These are phyloP conservation scores for Darksidea phi DNA, from an alignment of 495 filamentous ascomycete species.

Conservation along the genomic window DNA sequence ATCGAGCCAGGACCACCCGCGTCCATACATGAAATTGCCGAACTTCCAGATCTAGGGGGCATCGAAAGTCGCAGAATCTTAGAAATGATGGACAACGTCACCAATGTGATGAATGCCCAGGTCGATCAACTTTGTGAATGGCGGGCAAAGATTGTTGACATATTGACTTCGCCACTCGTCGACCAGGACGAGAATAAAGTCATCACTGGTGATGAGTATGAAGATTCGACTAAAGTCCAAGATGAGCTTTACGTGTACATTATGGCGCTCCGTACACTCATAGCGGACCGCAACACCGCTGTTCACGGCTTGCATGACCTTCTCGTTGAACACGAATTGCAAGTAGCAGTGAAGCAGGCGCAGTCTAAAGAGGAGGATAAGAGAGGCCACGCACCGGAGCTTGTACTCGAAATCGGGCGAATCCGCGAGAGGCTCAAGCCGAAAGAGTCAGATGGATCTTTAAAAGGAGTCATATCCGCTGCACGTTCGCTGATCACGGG, in stretches of 20 bases:
- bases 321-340: conserved; percentile 77
- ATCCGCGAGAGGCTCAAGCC: conserved; percentile 59
- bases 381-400: conserved; percentile 69
- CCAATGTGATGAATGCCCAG: conserved; percentile 64
- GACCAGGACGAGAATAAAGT: conserved; percentile 75
- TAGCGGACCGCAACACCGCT: conserved; percentile 74
- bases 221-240: conserved; percentile 79
- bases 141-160: conserved; percentile 66
- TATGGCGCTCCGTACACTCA: conserved; percentile 67
- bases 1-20: conserved; percentile 59
- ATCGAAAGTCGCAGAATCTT: conserved; percentile 61
- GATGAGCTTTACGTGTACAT: conserved; percentile 84
- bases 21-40: conserved; percentile 59
- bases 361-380: conserved; percentile 43
- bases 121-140: conserved; percentile 67
- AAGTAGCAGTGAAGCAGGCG: conserved; percentile 57
- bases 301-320: conserved; percentile 72
- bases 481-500: conserved; percentile 62
- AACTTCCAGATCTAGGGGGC: conserved; percentile 54
- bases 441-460: conserved; percentile 55
- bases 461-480: conserved; percentile 67
- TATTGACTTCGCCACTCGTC: conserved; percentile 72
- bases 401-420: conserved; percentile 61
- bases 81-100: conserved; percentile 56
- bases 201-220: conserved; percentile 83